A percentile compares a stretch with the other conserved stretches of the same genome.
phyloP scores from a whole-genome alignment of 768 basidiomycete species.

The Psilocybe cyanescens region DNA sequence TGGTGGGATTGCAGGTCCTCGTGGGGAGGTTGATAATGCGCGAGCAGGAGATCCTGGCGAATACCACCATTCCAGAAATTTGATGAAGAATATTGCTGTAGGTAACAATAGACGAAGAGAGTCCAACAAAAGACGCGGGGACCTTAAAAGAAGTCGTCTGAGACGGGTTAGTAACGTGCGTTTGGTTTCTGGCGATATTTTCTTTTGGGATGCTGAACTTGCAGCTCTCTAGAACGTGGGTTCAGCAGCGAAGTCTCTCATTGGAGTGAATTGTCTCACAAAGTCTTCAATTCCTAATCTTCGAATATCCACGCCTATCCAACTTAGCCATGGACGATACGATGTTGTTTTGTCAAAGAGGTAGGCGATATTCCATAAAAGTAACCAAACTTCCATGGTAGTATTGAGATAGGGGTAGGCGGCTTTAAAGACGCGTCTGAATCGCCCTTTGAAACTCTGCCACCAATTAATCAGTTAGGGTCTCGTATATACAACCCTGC shows the following conservation, averaged over 20 bases:
- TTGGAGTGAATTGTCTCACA: constrained; percentile 45
- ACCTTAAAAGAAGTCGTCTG: constrained; percentile 48
- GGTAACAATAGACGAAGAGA: constrained; percentile 82
- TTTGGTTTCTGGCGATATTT: constrained; percentile 28
- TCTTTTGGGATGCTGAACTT: constrained; percentile 34
- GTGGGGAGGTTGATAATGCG: constrained; percentile 62
- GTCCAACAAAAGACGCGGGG: constrained; percentile 72
- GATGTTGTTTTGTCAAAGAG: constrained; percentile 85
- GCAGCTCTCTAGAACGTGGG: constrained; percentile 42
- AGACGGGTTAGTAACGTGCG: constrained; percentile 46
- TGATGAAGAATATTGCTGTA: constrained; percentile 91
- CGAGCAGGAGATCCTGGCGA: constrained; percentile 88
- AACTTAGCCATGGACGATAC: constrained; percentile 90
- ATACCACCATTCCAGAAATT: constrained; percentile 99
- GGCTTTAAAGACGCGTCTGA: constrained; percentile 67
- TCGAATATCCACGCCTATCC: constrained; percentile 84
- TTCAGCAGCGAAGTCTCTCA: background rate
- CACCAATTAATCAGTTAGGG: background rate
- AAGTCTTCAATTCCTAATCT: constrained; percentile 80
- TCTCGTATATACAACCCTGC: background rate
- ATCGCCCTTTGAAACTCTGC: constrained; percentile 55
- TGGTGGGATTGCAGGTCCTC: constrained; percentile 75
- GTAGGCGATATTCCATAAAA: constrained; percentile 86
- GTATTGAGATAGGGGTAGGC: constrained; percentile 85
- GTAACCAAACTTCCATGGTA: constrained; percentile 78